These are phyloP conservation scores for Cucurbita maxima DNA, from an alignment of 306 rosid species.

Conservation along the genomic window DNA sequence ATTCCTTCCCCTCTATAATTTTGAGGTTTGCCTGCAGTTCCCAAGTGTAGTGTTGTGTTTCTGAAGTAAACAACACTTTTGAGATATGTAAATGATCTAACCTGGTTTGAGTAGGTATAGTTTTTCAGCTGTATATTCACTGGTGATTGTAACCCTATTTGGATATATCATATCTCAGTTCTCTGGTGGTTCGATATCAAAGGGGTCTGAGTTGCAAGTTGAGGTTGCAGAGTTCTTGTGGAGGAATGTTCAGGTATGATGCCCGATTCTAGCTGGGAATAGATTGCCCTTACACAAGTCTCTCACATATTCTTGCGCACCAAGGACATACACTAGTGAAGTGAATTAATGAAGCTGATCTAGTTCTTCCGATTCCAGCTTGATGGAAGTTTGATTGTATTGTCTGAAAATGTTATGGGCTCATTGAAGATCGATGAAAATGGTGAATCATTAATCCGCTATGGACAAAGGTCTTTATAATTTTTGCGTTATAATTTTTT, in stretches of 20 bases:
- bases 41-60: not conserved
- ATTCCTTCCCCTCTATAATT: not conserved
- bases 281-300: not conserved
- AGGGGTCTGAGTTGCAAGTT: conserved; percentile 79
- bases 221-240: conserved; percentile 85
- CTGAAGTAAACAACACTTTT: not conserved
- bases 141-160: not conserved
- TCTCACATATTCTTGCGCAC: not conserved
- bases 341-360: conserved; percentile 18
- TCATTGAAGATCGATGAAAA: conserved; percentile 36
- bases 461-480: conserved; percentile 56
- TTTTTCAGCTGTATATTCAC: not conserved
- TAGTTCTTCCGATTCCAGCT: conserved; percentile 37
- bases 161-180: conserved; percentile 29
- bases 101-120: not conserved
- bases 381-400: conserved; percentile 61
- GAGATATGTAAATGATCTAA: not conserved
- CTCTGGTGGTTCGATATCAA: conserved; percentile 63
- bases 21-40: not conserved
- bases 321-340: not conserved
- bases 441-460: conserved; percentile 50
- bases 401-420: conserved; percentile 57
- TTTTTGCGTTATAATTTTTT: not conserved
- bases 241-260: conserved; percentile 69
- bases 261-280: not conserved